phyloP scores from a whole-genome alignment of 2,329 filamentous ascomycete species.

The Ophiostoma triangulosporum region DNA sequence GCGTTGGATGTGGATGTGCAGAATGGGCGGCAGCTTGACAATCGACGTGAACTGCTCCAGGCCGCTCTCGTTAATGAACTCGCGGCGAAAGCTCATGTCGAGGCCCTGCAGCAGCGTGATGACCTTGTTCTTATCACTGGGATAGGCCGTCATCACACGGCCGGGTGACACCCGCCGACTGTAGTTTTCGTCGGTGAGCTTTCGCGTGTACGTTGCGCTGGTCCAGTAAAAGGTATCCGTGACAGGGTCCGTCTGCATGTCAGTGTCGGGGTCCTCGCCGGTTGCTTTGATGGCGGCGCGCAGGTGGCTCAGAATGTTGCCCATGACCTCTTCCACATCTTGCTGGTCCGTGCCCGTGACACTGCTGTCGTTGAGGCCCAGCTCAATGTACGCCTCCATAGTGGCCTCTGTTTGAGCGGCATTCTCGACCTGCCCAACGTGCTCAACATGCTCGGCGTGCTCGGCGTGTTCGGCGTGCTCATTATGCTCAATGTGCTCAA shows the following conservation, averaged over 20 bases:
- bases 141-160: conserved; percentile 47
- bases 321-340: conserved; percentile 92
- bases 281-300: conserved; percentile 71
- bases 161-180: conserved; percentile 40
- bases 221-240: conserved; percentile 57
- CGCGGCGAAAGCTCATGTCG: conserved; percentile 71
- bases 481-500: not conserved
- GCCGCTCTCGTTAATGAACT: conserved; percentile 52
- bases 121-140: conserved; percentile 28
- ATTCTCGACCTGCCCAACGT: not conserved
- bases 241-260: conserved; percentile 69
- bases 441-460: not conserved
- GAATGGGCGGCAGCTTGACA: conserved; percentile 62
- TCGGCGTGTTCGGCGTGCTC: not conserved
- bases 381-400: conserved; percentile 30
- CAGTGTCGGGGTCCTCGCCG: conserved; percentile 44
- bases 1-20: conserved; percentile 83
- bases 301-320: conserved; percentile 80
- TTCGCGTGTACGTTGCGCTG: conserved; percentile 43
- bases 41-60: conserved; percentile 57
- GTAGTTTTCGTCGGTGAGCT: conserved; percentile 30
- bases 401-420: conserved; percentile 15
- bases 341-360: conserved; percentile 58
- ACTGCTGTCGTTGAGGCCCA: conserved; percentile 32
- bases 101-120: conserved; percentile 71